phyloP scores from a whole-genome alignment of 2,329 filamentous ascomycete genomes.

The Paracoccidioides brasiliensis region DNA sequence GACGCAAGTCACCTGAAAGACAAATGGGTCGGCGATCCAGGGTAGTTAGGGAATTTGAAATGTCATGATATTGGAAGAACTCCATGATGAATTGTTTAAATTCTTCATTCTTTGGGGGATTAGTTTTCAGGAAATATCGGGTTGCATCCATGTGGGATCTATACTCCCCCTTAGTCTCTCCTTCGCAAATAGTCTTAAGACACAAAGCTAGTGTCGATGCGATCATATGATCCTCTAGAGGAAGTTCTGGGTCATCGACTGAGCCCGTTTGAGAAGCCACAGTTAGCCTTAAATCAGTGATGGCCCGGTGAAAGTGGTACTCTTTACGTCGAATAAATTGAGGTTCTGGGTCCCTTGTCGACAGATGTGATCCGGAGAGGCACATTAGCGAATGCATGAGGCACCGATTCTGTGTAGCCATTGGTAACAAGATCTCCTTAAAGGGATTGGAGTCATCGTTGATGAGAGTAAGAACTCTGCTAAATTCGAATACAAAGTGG shows the following conservation, averaged over 20 bases:
- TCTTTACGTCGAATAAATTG: constrained; percentile 42
- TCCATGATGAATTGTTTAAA: constrained; percentile 60
- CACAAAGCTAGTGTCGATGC: constrained; percentile 48
- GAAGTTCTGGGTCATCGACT: constrained; percentile 19
- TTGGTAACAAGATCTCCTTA: constrained; percentile 67
- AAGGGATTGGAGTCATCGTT: constrained; percentile 73
- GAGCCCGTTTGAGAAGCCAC: constrained; percentile 20
- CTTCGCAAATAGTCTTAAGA: constrained; percentile 48
- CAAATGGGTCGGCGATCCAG: constrained; percentile 41
- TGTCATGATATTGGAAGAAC: constrained; percentile 74
- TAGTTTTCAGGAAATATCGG: constrained; percentile 52
- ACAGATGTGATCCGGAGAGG: constrained; percentile 62
- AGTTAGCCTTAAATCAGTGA: constrained; percentile 28
- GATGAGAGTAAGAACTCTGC: constrained; percentile 68
- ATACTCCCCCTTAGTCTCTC: constrained; percentile 55
- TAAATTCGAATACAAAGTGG: constrained; percentile 69
- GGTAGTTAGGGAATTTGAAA: constrained; percentile 45
- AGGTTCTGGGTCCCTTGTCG: constrained; percentile 38
- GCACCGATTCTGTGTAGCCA: constrained; percentile 65
- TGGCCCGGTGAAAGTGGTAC: constrained; percentile 38
- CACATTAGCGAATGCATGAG: constrained; percentile 86
- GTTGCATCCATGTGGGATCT: constrained; percentile 68
- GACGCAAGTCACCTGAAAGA: constrained; percentile 39
- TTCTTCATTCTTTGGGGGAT: constrained; percentile 49
- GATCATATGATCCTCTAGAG: constrained; percentile 46